phyloP scores from a whole-genome alignment of 2,329 filamentous ascomycete genomes.

The Ilyonectria sp. region DNA sequence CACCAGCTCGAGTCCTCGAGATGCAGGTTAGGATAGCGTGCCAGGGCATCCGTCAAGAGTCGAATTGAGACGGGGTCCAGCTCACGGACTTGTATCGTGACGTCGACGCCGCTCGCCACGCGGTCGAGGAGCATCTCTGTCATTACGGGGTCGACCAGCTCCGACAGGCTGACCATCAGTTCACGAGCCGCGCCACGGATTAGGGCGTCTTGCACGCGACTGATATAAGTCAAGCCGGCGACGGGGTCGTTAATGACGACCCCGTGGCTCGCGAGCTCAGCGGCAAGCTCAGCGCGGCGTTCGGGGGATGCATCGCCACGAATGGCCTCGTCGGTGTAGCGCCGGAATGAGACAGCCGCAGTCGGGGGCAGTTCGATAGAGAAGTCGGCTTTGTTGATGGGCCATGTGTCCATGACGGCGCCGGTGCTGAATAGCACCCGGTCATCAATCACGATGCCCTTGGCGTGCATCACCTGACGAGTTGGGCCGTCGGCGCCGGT shows the following conservation, averaged over 20 bases:
- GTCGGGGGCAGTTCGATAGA: background rate
- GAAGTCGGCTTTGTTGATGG: slow-evolving; percentile 13
- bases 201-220: slow-evolving; percentile 3
- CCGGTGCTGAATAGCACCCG: slow-evolving; percentile 8
- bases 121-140: background rate
- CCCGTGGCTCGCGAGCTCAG: slow-evolving; percentile 1
- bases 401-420: slow-evolving; percentile 11
- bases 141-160: background rate
- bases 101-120: background rate
- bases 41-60: background rate
- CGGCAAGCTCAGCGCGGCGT: slow-evolving; percentile 6
- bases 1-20: slow-evolving; percentile 13
- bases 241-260: slow-evolving; percentile 4
- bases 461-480: slow-evolving; percentile 10
- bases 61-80: background rate
- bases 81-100: background rate
- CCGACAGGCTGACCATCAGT: background rate
- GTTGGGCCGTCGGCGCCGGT: slow-evolving; percentile 1
- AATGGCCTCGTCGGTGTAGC: background rate
- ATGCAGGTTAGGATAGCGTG: background rate
- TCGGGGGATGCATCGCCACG: slow-evolving; percentile 2
- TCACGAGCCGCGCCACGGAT: background rate
- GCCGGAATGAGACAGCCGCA: background rate
- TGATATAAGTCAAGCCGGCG: slow-evolving; percentile 4
- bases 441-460: slow-evolving; percentile 9